These are phyloP conservation scores for Lachancea meyersii DNA, from an alignment of 805 yeast genomes.

Conservation along the genomic window DNA sequence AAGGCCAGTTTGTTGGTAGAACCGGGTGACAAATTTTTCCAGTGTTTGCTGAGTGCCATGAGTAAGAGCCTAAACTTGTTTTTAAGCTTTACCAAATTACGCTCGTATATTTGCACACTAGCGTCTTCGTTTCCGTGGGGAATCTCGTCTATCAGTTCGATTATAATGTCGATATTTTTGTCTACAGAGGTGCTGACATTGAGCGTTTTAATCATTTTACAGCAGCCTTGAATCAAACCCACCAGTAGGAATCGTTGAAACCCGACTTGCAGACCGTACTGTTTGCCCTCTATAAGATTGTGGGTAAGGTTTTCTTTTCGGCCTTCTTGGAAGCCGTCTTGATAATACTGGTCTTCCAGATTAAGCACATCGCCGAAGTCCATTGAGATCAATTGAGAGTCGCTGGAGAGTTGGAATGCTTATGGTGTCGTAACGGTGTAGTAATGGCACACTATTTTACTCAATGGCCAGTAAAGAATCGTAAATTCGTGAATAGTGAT, in stretches of 20 bases:
- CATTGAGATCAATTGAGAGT: background rate
- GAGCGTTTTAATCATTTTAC: constrained; percentile 36
- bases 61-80: constrained; percentile 55
- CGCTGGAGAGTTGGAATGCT: background rate
- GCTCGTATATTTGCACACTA: constrained; percentile 52
- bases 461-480: no score
- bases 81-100: constrained; percentile 45
- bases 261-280: constrained; percentile 75
- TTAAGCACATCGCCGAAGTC: constrained; percentile 51
- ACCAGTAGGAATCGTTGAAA: constrained; percentile 62
- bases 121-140: constrained; percentile 45
- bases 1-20: constrained; percentile 25
- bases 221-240: constrained; percentile 59
- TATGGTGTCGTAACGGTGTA: background rate
- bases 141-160: constrained; percentile 26
- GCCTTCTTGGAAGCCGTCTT: constrained; percentile 71
- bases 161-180: constrained; percentile 21
- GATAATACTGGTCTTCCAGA: constrained; percentile 53
- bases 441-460: no score
- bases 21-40: constrained; percentile 6
- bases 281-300: constrained; percentile 71
- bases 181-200: constrained; percentile 14
- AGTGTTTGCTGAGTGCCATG: constrained; percentile 26
- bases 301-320: constrained; percentile 49
- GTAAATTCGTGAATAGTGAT: no score